Percentiles rank a stretch among this genome's conserved stretches.
phyloP scores from a whole-genome alignment of 225 moss, liverwort and hornwort genomes.

The Takakia lepidozioides region DNA sequence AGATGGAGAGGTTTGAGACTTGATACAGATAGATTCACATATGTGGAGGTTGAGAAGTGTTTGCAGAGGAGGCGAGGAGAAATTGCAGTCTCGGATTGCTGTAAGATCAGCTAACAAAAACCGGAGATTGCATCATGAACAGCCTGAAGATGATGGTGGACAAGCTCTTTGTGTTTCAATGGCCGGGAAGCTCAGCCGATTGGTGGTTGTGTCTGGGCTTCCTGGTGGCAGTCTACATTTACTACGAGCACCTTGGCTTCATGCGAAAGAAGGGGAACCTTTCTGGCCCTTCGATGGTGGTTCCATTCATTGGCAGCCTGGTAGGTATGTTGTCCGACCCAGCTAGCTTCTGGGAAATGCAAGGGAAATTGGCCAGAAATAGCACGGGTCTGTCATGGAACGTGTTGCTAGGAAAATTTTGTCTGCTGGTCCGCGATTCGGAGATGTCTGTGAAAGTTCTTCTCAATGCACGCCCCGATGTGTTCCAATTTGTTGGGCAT shows the following conservation, averaged over 20 bases:
- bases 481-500: slow-evolving; percentile 79
- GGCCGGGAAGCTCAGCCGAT: no score
- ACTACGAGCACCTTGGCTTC: slow-evolving; percentile 66
- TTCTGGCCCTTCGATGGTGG: slow-evolving; percentile 64
- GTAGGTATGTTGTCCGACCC: slow-evolving; percentile 65
- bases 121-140: no score
- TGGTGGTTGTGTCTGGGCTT: slow-evolving; percentile 52
- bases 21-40: no score
- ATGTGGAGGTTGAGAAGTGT: no score
- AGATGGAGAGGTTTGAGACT: no score
- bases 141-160: no score
- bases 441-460: slow-evolving; percentile 78
- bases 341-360: slow-evolving; percentile 64
- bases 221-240: slow-evolving; percentile 24
- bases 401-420: slow-evolving; percentile 57
- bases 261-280: slow-evolving; percentile 57
- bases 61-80: no score
- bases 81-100: no score
- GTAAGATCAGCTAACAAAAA: no score
- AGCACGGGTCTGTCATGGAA: slow-evolving; percentile 77
- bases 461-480: slow-evolving; percentile 58
- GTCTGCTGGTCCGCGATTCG: slow-evolving; percentile 73
- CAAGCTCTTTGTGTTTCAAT: no score
- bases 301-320: slow-evolving; percentile 69
- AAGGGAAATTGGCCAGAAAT: slow-evolving; percentile 57